Base-by-base conservation (phyloP, 2,329 filamentous ascomycete genomes). In the Cladosporium sp. region DNA sequence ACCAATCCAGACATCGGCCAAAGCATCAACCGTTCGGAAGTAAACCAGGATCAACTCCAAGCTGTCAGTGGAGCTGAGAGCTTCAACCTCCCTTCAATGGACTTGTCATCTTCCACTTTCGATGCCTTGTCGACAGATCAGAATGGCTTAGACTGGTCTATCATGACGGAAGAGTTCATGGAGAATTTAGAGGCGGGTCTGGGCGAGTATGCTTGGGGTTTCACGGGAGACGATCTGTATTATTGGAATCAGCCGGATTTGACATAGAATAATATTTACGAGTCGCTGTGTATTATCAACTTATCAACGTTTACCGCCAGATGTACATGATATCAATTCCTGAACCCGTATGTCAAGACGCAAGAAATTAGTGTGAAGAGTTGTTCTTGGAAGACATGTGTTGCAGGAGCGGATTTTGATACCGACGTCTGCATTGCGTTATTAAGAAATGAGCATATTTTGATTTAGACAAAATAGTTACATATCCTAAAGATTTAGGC, bases 201-300 rank as follows among this genome's bases (percentile, higher is more conserved):
- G 16, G 43, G 43, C 5, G 43, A 48, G 35, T 48, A 48, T 40
- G 43, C 43, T 16, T 48, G 43, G 43, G 43, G 43, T 12, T 33
- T 33, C n/a, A 12, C 8, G 6, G 32, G 32, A 11, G 35, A 38
- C 16, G 35, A 38, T 38, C 7, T 38, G 16, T 20, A 9, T 18
- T 9, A 19, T 19, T 38, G n/a, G 35, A 19, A 19, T 19, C 15
- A n/a, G 16, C 16, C 35, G 8, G 35, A 38, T 38, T 9, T 38
- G 35, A 20, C 6, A 8, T 38, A 9, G 9, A 4, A 9, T 27
- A 27, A 5, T 9, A 5, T 27, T 27, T 27, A 27, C 22, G 9
- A 27, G 4, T 9, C 9, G 22, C 22, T 27, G 22, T 27, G 9
- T 27, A 9, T 9, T 27, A 27, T 27, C 5, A 9, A 27, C 9